Base-by-base conservation (phyloP, 306 rosid genomes). In the Pterocarpus santalinus region DNA sequence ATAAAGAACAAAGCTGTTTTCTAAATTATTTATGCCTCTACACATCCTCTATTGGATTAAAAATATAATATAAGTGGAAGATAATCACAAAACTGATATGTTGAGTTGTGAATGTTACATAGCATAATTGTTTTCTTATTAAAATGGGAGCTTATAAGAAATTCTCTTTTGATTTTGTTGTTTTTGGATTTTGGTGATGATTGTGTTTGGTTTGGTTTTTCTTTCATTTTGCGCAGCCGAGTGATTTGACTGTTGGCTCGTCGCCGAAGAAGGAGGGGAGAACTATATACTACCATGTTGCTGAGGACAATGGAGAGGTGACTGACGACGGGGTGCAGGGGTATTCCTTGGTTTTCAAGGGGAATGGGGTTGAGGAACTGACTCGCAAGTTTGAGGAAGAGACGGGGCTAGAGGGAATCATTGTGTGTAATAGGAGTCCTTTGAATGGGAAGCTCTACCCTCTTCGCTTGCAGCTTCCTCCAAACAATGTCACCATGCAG, bases 401-500 rank as follows among this genome's bases (percentile, higher is more conserved):
- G 69, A 95, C 93, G 2, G 98, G 97, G 17, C 69, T 93, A 62
- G 90, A 86, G 10, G 98, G 90, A 22, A 69, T 93, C 44, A 81
- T 93, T 33, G 97, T 95, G 15, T 95, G 99, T 63, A 82, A 53
- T 83, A 78, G 89, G 7, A 95, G 90, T 80, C 99, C 97, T 76
- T 77, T 95, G 87, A 93, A 91, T 80, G 88, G 90, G 36, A 90
- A 89, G 79, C 91, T 95, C 3, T 85, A 68, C 73, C 99, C 99
- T 44, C 98, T 95, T 83, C 94, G 92, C 28, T 86, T 95, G 91
- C 97, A 93, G 84, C 97, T 95, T 76, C 99, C 99, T 82, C 99
- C 99, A 4, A 91, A 92, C 89, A 92, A 85, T 84, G 90, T 88
- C 0, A 87, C 89, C 3, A 91, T 95, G 96, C 90, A 86, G 2